Conservation (phyloP, 306 rosid species). For the Dalbergia oliveri region DNA sequence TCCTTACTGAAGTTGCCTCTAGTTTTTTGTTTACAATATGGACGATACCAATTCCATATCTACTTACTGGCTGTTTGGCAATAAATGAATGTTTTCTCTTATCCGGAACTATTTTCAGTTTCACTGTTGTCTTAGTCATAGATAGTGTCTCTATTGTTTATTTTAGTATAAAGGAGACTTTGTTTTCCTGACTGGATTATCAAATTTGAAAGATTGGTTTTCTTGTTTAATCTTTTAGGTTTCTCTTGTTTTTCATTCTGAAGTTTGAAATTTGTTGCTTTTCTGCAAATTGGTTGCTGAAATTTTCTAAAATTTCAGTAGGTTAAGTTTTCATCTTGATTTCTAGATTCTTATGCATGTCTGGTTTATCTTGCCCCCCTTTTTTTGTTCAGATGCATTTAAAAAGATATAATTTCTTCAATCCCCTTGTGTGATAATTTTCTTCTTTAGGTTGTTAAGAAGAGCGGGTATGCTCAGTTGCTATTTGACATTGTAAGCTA, state of each 20-base stretch:
- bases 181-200: no score
- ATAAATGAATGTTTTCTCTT: slow-evolving; percentile 12
- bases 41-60: slow-evolving; percentile 21
- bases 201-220: no score
- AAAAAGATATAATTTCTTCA: background rate
- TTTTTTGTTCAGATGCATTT: background rate
- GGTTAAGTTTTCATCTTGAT: background rate
- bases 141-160: background rate
- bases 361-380: background rate
- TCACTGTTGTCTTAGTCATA: slow-evolving; percentile 11
- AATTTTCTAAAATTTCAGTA: slow-evolving; percentile 5
- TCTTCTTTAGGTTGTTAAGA: background rate
- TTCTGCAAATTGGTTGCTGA: slow-evolving; percentile 25
- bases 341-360: background rate
- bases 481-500: slow-evolving; percentile 7
- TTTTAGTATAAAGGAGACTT: no score
- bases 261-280: slow-evolving; percentile 13
- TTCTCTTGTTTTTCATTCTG: background rate
- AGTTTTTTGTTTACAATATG: background rate
- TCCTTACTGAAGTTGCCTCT: slow-evolving; percentile 16
- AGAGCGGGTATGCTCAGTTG: background rate
- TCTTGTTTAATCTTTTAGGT: no score
- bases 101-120: background rate
- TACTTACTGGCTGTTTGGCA: slow-evolving; percentile 42
- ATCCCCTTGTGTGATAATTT: background rate